Evolutionary conservation across 2,329 filamentous ascomycete species (phyloP).

Genomic region (Fusarium circinatum): DNA sequence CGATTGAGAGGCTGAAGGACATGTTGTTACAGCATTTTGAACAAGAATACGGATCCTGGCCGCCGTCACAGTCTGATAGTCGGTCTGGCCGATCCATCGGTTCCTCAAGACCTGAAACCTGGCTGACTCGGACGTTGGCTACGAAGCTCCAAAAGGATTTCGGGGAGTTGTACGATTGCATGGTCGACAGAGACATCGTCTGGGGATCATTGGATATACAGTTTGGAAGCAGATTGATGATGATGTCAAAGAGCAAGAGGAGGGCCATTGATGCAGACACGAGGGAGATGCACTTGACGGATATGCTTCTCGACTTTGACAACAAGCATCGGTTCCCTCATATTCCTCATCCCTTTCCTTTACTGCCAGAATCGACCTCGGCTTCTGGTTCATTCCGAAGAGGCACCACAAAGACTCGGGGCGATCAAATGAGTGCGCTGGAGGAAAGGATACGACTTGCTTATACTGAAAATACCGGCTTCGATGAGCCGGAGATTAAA

Average conservation of each 20-base stretch:
- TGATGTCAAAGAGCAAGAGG: conserved; percentile 61
- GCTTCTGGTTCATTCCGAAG: conserved; percentile 44
- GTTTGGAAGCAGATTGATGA: conserved; percentile 72
- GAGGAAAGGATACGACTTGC: conserved; percentile 65
- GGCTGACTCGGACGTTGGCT: conserved; percentile 69
- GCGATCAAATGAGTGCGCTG: conserved; percentile 40
- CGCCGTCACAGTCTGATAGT: conserved; percentile 43
- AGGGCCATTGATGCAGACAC: conserved; percentile 61
- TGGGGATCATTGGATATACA: conserved; percentile 73
- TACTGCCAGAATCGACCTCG: conserved; percentile 66
- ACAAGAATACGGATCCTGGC: conserved; percentile 69
- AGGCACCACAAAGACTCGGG: conserved; percentile 45
- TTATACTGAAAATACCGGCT: conserved; percentile 69
- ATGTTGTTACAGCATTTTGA: conserved; percentile 71
- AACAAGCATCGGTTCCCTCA: conserved; percentile 71
- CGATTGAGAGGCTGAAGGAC: conserved; percentile 68
- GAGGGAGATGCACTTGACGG: conserved; percentile 69
- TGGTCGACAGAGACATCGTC: conserved; percentile 72
- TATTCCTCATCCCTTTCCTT: conserved; percentile 73
- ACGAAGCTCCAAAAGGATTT: conserved; percentile 72
- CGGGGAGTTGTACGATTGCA: conserved; percentile 74
- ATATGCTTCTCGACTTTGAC: conserved; percentile 74
- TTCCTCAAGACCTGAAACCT: conserved; percentile 58
- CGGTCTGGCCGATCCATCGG: conserved; percentile 28
- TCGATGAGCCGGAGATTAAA: conserved; percentile 65